Percentiles rank a stretch among this genome's conserved stretches.
Conservation (phyloP, 345 rosid species). For the Syzygium aromaticum region DNA sequence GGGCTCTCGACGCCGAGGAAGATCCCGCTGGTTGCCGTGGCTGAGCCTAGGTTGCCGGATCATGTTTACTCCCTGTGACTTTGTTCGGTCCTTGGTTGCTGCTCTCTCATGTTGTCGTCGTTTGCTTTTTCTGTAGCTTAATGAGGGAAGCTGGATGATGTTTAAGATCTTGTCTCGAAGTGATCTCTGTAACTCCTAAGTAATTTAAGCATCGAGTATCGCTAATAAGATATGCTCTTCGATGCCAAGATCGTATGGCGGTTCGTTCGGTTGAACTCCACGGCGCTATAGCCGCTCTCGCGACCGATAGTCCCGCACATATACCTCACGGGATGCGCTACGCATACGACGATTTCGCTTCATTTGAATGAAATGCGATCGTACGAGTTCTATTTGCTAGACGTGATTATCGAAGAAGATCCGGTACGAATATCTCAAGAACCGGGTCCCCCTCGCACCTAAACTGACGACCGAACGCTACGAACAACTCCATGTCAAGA, state of each 20-base stretch:
- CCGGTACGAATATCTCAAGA: background rate
- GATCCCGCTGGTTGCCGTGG: conserved; percentile 28
- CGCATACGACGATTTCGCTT: background rate
- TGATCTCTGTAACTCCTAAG: background rate
- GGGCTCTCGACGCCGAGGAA: conserved; percentile 47
- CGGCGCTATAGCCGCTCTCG: background rate
- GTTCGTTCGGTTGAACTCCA: background rate
- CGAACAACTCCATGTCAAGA: background rate
- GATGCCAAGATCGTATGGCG: background rate
- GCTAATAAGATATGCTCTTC: background rate
- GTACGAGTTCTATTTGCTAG: background rate
- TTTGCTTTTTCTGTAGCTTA: background rate
- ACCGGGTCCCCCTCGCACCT: background rate
- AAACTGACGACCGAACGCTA: background rate
- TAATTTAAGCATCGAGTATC: background rate
- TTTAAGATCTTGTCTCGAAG: background rate
- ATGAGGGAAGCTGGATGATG: background rate
- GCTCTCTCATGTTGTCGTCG: background rate
- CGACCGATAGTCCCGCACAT: background rate
- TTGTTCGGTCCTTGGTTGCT: background rate
- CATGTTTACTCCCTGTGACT: conserved; percentile 15
- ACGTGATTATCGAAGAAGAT: background rate
- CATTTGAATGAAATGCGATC: background rate
- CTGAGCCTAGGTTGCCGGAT: conserved; percentile 33
- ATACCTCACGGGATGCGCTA: background rate